These are phyloP conservation scores for Acrocalymma vagum DNA, from an alignment of 2,329 filamentous ascomycete genomes.

Conservation along the genomic window DNA sequence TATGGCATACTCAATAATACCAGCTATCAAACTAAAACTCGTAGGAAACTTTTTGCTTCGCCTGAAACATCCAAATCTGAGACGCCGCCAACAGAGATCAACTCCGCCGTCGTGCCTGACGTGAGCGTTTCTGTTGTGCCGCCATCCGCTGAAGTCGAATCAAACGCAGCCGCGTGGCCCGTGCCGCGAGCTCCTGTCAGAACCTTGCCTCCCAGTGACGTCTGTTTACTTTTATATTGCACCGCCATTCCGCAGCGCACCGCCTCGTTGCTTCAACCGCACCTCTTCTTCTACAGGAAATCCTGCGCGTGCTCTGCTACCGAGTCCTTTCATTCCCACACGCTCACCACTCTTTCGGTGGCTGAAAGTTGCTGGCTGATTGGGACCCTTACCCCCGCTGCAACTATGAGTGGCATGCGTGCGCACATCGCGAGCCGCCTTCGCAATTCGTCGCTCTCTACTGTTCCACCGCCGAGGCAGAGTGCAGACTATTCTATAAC, in stretches of 20 bases:
- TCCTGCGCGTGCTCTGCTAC: constrained; percentile 21
- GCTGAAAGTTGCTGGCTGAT: neutral
- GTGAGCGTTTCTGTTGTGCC: no score
- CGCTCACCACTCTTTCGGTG: constrained; percentile 1
- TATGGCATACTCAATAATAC: no score
- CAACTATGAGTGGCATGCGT: constrained; percentile 47
- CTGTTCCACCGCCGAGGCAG: constrained; percentile 55
- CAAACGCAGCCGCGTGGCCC: constrained; percentile 19
- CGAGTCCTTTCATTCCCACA: constrained; percentile 3
- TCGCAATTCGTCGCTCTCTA: constrained; percentile 55
- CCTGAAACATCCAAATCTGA: no score
- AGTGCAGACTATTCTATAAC: constrained; percentile 57
- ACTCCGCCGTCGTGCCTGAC: no score
- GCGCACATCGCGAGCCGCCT: constrained; percentile 48
- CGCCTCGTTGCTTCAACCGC: constrained; percentile 6
- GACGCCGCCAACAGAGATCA: no score
- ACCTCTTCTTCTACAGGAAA: constrained; percentile 1
- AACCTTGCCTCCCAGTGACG: constrained; percentile 18
- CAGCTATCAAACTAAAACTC: no score
- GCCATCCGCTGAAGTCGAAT: constrained; percentile 8
- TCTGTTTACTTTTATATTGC: constrained; percentile 25
- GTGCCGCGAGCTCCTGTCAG: constrained; percentile 14
- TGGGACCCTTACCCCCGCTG: constrained; percentile 1
- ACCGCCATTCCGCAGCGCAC: constrained; percentile 12
- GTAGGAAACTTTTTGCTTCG: no score